These are phyloP conservation scores for Termitomyces sp. DNA, from an alignment of 768 basidiomycete species.

Conservation along the genomic window DNA sequence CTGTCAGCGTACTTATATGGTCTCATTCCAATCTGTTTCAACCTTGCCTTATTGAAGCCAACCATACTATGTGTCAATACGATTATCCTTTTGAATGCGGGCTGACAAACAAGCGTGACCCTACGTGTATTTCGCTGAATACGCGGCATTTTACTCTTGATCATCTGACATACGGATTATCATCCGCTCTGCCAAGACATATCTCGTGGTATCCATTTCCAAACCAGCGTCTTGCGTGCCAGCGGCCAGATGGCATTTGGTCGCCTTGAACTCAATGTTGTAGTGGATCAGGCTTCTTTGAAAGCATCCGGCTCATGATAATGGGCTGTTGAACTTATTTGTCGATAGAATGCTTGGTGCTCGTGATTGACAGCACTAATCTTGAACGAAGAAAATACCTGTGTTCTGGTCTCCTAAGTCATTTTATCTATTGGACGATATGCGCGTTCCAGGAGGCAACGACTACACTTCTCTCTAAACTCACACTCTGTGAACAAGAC, in stretches of 20 bases:
- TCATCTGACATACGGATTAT: slow-evolving; percentile 1
- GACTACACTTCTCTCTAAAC: neutral
- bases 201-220: neutral
- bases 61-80: neutral
- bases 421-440: neutral
- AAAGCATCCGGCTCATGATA: neutral
- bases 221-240: neutral
- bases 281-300: neutral
- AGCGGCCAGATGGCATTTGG: neutral
- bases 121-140: neutral
- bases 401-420: neutral
- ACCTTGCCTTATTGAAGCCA: neutral
- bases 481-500: neutral
- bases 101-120: neutral
- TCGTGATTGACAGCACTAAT: neutral
- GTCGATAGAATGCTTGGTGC: neutral
- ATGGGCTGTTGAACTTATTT: too few species aligned
- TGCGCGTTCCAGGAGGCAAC: neutral
- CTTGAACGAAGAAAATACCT: neutral
- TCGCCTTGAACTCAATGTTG: neutral
- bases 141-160: neutral
- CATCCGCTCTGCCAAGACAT: neutral
- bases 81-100: neutral
- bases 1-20: too few species aligned
- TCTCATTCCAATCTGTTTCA: neutral